Base-by-base conservation (phyloP, 2,329 filamentous ascomycete species). In the Cryphonectria parasitica region DNA sequence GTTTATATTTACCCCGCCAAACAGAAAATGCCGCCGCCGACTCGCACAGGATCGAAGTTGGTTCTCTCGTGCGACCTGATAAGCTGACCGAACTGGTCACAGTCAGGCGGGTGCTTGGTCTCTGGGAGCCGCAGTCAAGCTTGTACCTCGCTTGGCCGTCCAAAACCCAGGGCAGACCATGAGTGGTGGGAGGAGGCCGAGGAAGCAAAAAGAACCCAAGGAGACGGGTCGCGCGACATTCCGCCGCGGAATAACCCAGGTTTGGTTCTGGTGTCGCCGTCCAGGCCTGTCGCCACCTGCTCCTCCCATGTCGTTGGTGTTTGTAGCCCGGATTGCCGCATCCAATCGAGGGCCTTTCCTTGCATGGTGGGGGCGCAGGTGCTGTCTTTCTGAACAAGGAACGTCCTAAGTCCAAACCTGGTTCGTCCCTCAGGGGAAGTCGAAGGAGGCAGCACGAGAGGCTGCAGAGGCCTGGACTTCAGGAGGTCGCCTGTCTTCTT, bases 341-440 rank as follows among this genome's bases (percentile, higher is more conserved):
- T 41, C 64, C 64, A 66, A 66, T 66, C 49, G 52, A 66, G n/a
- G 22, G 22, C 39, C n/a, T 45, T 22, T 58, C 49, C n/a, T 34
- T 39, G 64, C 36, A 54, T 36, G 49, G 22, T n/a, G 54, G 49
- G 39, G 25, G 22, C 52, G 34, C 49, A 56, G 49, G 34, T 58
- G 34, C 19, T 25, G n/a, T 58, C 3, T 65, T 49, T 66, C 19
- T n/a, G 25, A 25, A 28, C 28, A 31, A 17, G 58, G 34, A 39
- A 22, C 19, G 13, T 31, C 34, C 58, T 25, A 34, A 64, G n/a
- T 11, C 5, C 22, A 45, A 28, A 39, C 39, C 36, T 64, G 63
- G 39, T 28, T 66, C 64, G n/a, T 31, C 19, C 45, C 56, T 11
- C 45, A 31, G 22, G 60, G 58, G 66, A 28, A 54, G 31, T 13